phyloP scores from a whole-genome alignment of 352 stramenopile genomes.

The Aphanomyces cochlioides region DNA sequence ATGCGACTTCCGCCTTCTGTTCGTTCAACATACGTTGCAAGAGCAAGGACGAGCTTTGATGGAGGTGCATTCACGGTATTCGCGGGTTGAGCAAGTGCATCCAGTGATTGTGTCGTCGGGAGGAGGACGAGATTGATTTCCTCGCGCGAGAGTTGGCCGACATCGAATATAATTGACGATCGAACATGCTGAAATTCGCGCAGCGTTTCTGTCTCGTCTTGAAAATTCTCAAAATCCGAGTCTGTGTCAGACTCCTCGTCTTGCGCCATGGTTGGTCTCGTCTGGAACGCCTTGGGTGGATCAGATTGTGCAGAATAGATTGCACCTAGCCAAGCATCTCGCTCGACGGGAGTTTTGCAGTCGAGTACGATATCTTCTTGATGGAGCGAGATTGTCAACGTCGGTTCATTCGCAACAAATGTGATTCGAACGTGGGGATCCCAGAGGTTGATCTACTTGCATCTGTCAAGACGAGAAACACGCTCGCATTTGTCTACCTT shows the following conservation, averaged over 20 bases:
- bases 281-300: neutral
- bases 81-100: neutral
- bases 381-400: conserved; percentile 46
- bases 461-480: conserved; percentile 1
- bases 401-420: conserved; percentile 57
- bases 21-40: conserved; percentile 56
- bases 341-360: conserved; percentile 43
- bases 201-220: conserved; percentile 52
- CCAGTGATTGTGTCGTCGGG: conserved; percentile 10
- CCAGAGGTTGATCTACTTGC: conserved; percentile 53
- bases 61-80: neutral
- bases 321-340: conserved; percentile 60
- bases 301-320: conserved; percentile 51
- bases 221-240: conserved; percentile 28
- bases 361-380: conserved; percentile 46
- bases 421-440: conserved; percentile 50
- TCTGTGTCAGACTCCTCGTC: conserved; percentile 30
- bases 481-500: conserved; percentile 38
- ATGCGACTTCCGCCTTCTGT: conserved; percentile 46
- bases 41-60: conserved; percentile 26
- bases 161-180: conserved; percentile 53
- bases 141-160: conserved; percentile 18
- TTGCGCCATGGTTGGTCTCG: conserved; percentile 3
- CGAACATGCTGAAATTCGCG: conserved; percentile 55
- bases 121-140: conserved; percentile 16